A percentile compares a stretch with the other conserved stretches of the same genome.
These are phyloP conservation scores for Gyrodon lividus DNA, from an alignment of 768 basidiomycete species.

Conservation along the genomic window DNA sequence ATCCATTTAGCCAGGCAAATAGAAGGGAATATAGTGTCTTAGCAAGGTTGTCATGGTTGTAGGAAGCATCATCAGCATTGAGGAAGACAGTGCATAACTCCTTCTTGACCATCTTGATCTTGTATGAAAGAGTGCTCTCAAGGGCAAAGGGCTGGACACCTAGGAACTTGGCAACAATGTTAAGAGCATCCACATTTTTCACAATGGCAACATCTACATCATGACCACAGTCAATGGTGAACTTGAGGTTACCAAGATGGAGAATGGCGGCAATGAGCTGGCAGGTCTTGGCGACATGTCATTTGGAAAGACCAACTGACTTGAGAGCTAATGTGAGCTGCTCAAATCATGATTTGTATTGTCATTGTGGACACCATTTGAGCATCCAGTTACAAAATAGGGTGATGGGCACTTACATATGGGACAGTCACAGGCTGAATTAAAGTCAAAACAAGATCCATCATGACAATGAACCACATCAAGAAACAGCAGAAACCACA, in stretches of 20 bases:
- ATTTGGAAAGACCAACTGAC: slow-evolving; percentile 88
- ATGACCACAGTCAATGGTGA: slow-evolving; percentile 74
- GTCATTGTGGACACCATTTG: slow-evolving; percentile 60
- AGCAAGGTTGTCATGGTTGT: slow-evolving; percentile 92
- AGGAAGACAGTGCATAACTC: slow-evolving; percentile 96
- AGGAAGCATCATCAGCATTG: slow-evolving; percentile 89
- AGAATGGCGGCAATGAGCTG: slow-evolving; percentile 94
- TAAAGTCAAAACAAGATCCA: slow-evolving; percentile 87
- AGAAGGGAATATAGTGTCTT: slow-evolving; percentile 91
- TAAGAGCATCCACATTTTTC: slow-evolving; percentile 75
- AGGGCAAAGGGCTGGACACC: slow-evolving; percentile 74
- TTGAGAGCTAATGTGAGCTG: slow-evolving; percentile 95
- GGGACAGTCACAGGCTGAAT: slow-evolving; percentile 85
- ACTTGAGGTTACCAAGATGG: slow-evolving; percentile 95
- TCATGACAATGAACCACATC: slow-evolving; percentile 98
- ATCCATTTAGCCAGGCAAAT: slow-evolving; percentile 95
- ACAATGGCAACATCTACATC: slow-evolving; percentile 95
- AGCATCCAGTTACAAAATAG: too few relatives aligned
- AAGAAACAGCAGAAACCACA: slow-evolving; percentile 99
- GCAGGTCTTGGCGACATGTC: slow-evolving; percentile 93
- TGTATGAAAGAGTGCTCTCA: slow-evolving; percentile 83
- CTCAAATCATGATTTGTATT: slow-evolving; percentile 87
- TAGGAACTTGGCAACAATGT: slow-evolving; percentile 86
- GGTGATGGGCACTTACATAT: slow-evolving; percentile 70
- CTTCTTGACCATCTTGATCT: slow-evolving; percentile 89